Base-by-base conservation (phyloP, 1,139 yeast genomes). In the Candida freyschussii region DNA sequence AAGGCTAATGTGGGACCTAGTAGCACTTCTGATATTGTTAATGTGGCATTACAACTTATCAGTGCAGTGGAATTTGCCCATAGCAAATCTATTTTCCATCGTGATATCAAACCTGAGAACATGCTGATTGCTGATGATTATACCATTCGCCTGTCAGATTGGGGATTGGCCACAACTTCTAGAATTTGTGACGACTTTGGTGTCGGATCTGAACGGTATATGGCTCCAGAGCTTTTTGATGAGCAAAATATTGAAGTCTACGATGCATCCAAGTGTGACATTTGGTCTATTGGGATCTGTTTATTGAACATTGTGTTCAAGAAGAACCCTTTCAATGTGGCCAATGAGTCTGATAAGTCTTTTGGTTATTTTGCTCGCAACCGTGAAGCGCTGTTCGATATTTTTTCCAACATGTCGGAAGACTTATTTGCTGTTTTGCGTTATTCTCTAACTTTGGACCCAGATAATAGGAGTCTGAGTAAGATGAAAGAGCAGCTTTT, bases 201-300 rank as follows among this genome's bases (percentile, higher is more conserved):
- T 44, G 84, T 89, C 38, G 98, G 98, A 16, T 78, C 91, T 30
- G 96, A 89, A 58, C 69, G 96, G 40, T 91, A 91, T 59, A 91
- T 91, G 98, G 95, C 97, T 0, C 98, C 98, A 1, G 98, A 91
- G 55, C 65, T 89, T 34, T 75, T 82, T 52, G 86, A 80, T 47
- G 56, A 57, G 18, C 57, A 55, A 38, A 69, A 73, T 33, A 64
- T 75, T 30, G 73, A 72, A 26, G 65, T 69, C 28, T 91, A 91
- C 57, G 86, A 83, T 52, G 91, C 96, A 13, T 77, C 82, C 17
- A 83, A 84, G 58, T 84, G 84, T 32, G 98, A 91, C 60, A 68
- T 89, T 37, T 91, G 98, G 98, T 80, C 96, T 1, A 63, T 85
- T 41, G 98, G 97, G 15, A 79, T 89, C 45, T 84, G 87, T 37